These are phyloP conservation scores for Nothophaeocryptopus gaeumannii DNA, from an alignment of 2,329 filamentous ascomycete species.

Conservation along the genomic window DNA sequence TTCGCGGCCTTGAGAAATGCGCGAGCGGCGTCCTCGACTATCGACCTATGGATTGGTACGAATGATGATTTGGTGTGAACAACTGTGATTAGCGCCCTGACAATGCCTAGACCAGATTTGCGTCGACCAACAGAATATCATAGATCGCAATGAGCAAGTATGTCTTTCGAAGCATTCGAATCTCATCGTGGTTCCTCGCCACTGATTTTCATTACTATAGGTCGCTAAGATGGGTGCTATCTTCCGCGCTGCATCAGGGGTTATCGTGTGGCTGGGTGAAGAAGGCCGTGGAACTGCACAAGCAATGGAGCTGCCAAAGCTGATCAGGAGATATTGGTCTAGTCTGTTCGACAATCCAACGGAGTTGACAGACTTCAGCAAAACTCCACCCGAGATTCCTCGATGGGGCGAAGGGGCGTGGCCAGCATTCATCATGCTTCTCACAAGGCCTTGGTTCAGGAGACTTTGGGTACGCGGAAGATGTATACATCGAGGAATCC, in stretches of 20 bases:
- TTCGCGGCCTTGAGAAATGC: constrained; percentile 21
- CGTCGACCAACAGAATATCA: constrained; percentile 20
- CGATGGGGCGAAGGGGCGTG: constrained; percentile 17
- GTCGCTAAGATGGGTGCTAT: constrained; percentile 21
- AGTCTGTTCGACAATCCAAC: constrained; percentile 15
- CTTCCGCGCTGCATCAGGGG: constrained; percentile 16
- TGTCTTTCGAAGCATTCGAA: too few species aligned
- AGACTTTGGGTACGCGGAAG: constrained; percentile 14
- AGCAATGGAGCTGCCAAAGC: constrained; percentile 21
- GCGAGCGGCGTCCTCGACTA: constrained; percentile 11
- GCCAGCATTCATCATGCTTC: constrained; percentile 18
- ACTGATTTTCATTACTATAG: neutral
- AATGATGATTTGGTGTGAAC: neutral
- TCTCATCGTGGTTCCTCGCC: too few species aligned
- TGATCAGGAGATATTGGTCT: constrained; percentile 17
- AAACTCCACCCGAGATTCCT: constrained; percentile 16
- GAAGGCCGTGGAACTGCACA: constrained; percentile 11
- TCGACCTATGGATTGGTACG: constrained; percentile 19
- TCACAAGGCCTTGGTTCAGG: constrained; percentile 18
- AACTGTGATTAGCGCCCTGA: neutral
- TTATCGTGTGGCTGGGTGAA: constrained; percentile 23
- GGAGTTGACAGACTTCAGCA: constrained; percentile 13
- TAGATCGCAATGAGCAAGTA: constrained; percentile 13
- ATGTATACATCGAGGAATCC: too few species aligned
- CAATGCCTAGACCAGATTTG: constrained; percentile 16